A percentile compares a stretch with the other conserved stretches of the same genome.
Evolutionary conservation across 768 basidiomycete species (phyloP).

Genomic region (Lactifluus volemus): DNA sequence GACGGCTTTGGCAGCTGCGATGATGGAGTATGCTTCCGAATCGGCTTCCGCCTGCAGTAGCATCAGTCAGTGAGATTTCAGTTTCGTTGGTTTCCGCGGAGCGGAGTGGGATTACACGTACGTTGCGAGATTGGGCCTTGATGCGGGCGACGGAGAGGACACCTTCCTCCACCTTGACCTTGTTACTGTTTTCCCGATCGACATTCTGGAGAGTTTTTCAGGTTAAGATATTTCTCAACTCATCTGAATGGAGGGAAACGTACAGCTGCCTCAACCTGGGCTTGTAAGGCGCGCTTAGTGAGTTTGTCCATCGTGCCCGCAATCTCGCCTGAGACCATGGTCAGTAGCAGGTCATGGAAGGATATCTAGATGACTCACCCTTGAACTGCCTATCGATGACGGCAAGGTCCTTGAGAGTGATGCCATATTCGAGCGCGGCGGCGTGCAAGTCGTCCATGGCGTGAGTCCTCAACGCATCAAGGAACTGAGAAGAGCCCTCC

Average conservation of each 20-base stretch:
- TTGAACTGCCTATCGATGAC: constrained; percentile 87
- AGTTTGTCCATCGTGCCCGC: constrained; percentile 79
- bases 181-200: constrained; percentile 80
- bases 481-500: constrained; percentile 66
- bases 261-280: constrained; percentile 81
- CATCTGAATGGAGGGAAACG: constrained; percentile 21
- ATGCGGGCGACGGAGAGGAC: constrained; percentile 68
- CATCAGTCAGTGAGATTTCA: background rate
- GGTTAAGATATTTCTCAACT: background rate
- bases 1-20: constrained; percentile 66
- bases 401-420: constrained; percentile 73
- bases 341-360: background rate
- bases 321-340: constrained; percentile 44
- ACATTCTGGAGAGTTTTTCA: constrained; percentile 47
- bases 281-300: constrained; percentile 75
- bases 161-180: constrained; percentile 80
- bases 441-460: constrained; percentile 84
- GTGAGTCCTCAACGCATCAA: constrained; percentile 71
- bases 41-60: constrained; percentile 52
- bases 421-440: constrained; percentile 78
- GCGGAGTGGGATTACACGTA: constrained; percentile 21
- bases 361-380: constrained; percentile 27
- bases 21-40: constrained; percentile 62
- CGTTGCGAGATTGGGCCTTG: constrained; percentile 54
- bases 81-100: background rate